Percentiles rank a stretch among this genome's conserved stretches.
Evolutionary conservation across 2,329 filamentous ascomycete genomes (phyloP).

Genomic region (Westerdykella ornata): DNA sequence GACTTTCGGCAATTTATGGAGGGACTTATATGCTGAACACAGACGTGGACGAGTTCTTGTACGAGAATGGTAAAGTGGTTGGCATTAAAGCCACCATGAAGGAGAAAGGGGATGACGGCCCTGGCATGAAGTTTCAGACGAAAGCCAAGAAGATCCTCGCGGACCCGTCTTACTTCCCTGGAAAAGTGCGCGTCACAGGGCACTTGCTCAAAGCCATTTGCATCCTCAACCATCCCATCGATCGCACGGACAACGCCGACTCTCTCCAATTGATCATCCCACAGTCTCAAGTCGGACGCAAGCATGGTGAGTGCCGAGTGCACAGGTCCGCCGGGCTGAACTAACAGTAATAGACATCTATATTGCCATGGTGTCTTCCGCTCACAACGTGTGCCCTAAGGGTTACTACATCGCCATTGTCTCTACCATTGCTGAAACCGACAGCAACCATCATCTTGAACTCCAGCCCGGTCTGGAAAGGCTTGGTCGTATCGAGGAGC

Average conservation of each 20-base stretch:
- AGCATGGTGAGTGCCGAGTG: constrained; percentile 65
- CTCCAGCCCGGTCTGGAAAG: constrained; percentile 87
- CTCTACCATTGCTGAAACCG: constrained; percentile 88
- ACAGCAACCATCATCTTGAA: constrained; percentile 92
- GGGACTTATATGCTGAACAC: constrained; percentile 99
- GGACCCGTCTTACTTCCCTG: constrained; percentile 93
- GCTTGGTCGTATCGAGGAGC: constrained; percentile 89
- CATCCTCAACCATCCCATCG: constrained; percentile 89
- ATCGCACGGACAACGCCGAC: constrained; percentile 81
- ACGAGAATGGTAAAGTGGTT: constrained; percentile 76
- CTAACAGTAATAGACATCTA: constrained; percentile 66
- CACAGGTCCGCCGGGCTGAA: not conserved
- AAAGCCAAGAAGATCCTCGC: constrained; percentile 94
- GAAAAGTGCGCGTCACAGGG: constrained; percentile 79
- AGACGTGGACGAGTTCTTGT: constrained; percentile 79
- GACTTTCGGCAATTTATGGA: constrained; percentile 95
- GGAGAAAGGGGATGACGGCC: constrained; percentile 65
- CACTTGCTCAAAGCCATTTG: constrained; percentile 95
- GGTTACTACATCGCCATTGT: constrained; percentile 99
- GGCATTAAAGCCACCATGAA: constrained; percentile 98
- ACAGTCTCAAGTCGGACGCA: constrained; percentile 92
- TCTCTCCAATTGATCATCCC: constrained; percentile 95
- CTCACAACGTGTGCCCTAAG: constrained; percentile 97
- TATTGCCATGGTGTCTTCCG: constrained; percentile 88
- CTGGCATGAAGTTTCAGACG: constrained; percentile 86